Conservation (phyloP, 768 basidiomycete genomes). For the Obba rivulosa region DNA sequence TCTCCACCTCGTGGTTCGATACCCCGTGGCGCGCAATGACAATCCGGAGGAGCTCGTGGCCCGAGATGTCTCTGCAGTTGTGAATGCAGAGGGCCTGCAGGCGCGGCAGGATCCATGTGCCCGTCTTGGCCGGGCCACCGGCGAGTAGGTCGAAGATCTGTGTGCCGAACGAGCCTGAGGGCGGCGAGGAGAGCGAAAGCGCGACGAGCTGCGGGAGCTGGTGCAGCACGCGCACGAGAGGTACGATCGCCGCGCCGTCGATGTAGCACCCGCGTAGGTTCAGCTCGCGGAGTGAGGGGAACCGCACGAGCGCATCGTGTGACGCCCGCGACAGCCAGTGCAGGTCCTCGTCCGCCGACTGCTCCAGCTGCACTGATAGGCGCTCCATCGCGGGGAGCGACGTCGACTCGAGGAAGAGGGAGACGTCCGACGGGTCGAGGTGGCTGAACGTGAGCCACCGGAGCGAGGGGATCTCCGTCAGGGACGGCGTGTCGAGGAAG, state of each 20-base stretch:
- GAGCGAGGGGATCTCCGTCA: conserved; percentile 16
- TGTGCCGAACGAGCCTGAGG: conserved; percentile 17
- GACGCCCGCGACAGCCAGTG: conserved; percentile 25
- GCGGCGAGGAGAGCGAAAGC: conserved; percentile 23
- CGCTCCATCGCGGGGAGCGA: conserved; percentile 18
- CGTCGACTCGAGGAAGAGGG: conserved; percentile 25
- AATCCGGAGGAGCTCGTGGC: conserved; percentile 24
- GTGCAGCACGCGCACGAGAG: conserved; percentile 25
- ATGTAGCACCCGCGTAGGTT: conserved; percentile 26
- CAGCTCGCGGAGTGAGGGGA: conserved; percentile 21
- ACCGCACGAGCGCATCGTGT: conserved; percentile 10
- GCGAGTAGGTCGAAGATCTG: conserved; percentile 26
- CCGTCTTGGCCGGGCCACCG: conserved; percentile 10
- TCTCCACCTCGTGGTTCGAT: conserved; percentile 13
- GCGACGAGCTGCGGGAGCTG: conserved; percentile 24
- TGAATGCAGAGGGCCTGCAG: conserved; percentile 24
- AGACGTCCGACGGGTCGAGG: conserved; percentile 24
- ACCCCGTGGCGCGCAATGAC: conserved; percentile 17
- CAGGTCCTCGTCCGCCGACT: conserved; percentile 20
- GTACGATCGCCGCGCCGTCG: conserved; percentile 24
- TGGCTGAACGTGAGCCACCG: conserved; percentile 15
- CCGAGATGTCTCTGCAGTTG: conserved; percentile 23
- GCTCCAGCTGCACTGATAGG: conserved; percentile 23
- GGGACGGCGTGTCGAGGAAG: conserved; percentile 15
- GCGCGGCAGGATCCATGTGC: conserved; percentile 23